Evolutionary conservation across 176 grass and related monocot genomes (phyloP).

Genomic region (Aegilops speltoides): DNA sequence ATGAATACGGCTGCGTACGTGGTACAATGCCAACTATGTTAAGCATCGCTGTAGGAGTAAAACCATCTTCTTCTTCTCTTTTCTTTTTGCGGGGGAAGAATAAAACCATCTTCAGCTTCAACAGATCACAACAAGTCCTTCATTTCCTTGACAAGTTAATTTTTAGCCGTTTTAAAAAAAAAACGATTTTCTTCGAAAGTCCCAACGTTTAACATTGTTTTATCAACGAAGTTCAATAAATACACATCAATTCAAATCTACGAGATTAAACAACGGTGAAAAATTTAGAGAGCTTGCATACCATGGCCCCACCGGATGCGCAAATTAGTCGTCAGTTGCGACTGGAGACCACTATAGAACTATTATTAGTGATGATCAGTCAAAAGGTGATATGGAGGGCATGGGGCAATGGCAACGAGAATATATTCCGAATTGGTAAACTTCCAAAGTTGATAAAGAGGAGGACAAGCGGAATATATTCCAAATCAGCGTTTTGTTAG

Average conservation of each 20-base stretch:
- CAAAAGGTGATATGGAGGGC: not conserved
- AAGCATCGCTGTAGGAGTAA: too few species aligned
- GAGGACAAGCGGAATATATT: constrained; percentile 37
- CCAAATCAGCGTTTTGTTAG: not conserved
- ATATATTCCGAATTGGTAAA: constrained; percentile 39
- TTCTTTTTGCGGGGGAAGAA: too few species aligned
- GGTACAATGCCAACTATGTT: not conserved
- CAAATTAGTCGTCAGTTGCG: not conserved
- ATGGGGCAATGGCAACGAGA: not conserved
- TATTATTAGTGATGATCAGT: constrained; percentile 2
- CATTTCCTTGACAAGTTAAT: not conserved
- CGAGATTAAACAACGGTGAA: not conserved
- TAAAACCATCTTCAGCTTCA: not conserved
- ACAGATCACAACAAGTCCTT: not conserved
- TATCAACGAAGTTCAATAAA: not conserved
- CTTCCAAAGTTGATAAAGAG: constrained; percentile 40
- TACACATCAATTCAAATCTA: not conserved
- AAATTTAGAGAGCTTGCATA: not conserved
- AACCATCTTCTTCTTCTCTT: too few species aligned
- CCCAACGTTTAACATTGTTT: not conserved
- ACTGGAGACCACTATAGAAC: not conserved
- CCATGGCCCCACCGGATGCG: not conserved
- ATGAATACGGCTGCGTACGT: not conserved
- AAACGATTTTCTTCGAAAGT: too few species aligned
- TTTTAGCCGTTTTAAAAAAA: not conserved